Evolutionary conservation across 140 eudicot species (phyloP), one percentile per base, ranked within the genome.

Genomic region (Ambrosia hybrid): DNA sequence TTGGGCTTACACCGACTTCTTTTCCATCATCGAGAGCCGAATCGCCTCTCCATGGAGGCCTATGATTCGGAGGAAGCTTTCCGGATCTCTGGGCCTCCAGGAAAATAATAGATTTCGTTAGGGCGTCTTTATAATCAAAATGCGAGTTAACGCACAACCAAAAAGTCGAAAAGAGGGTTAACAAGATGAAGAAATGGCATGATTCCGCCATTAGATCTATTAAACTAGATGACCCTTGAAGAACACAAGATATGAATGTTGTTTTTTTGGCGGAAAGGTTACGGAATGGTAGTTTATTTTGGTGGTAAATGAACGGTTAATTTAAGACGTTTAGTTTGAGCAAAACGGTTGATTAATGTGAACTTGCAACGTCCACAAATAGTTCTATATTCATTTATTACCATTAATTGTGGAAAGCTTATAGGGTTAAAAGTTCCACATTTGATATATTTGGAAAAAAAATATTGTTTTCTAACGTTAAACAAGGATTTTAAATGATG

Each of bases 41-140:
- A 81, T 88, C 96, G 15, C 97, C 97, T 69, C 97, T 73, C 97
- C 97, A 91, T n/a, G 83, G 72, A 14, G 83, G 83, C 74, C 94
- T 83, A 45, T 77, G 83, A 61, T 79, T 67, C 1, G 85, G 73
- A 57, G 96, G 97, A 62, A 91, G 97, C 85, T 88, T 91, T 17
- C 97, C 97, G 0, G 97, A 91, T 75, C 97, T 79, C 55, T 91
- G 97, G 57, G 96, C 96, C 79, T 91, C 97, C 71, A 91, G 83
- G 85, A 91, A 91, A 43, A 91, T 84, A 14, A 91, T 76, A 0
- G 97, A 88, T 61, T 91, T 91, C 5, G 83, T 86, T 9, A 91
- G 67, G 34, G 97, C 97, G 3, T 83, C 91, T 57, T 78, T 74
- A 52, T 91, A 91, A 79, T 91, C 43, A 45, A 88, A 73, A 10